Evolutionary conservation across 176 grass and related monocot genomes (phyloP), one percentile per base, ranked within the genome.

Genomic region (Juncus inflexus): DNA sequence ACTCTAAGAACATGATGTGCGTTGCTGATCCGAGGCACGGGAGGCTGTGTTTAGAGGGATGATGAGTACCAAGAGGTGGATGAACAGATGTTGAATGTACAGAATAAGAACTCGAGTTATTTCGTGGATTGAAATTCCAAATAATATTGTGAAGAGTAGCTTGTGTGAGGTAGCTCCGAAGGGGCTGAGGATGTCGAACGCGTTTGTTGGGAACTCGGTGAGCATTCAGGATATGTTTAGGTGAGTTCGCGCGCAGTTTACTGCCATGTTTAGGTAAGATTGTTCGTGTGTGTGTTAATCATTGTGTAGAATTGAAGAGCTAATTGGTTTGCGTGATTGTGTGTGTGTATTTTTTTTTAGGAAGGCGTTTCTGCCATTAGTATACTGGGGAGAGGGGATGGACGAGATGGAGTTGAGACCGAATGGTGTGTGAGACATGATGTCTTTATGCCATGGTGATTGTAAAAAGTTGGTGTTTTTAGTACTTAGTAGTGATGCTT

Each of bases 1-100:
- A 97, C 69, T 75, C 92, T 12, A 91, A 97, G 77, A 97, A 97
- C 66, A 97, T 97, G 91, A 96, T 96, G 92, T 97, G 92, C 12
- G 87, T 84, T 13, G 87, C 92, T 50, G 92, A 97, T 74, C 92
- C 87, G 42, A 77, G 87, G 3, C 87, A 97, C 5, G 87, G 87
- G 0, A 76, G 87, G 87, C 87, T 42, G 86, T 97, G 92, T 97
- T 97, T 76, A 84, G 85, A 39, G 92, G 92, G 11, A 97, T 86
- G 73, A 97, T 97, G 92, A 91, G 84, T 74, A 97, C 92, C 12
- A 97, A 76, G 92, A 97, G 60, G 92, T 97, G 0, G 92, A 91
- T 0, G 92, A 97, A 61, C 92, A 91, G 68, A 96, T 96, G 91
- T 81, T 96, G 39, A 96, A 96, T 40, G 84, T 96, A 7, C 91